phyloP scores from a whole-genome alignment of 805 yeast genomes.

The Pichia occidentalis region DNA sequence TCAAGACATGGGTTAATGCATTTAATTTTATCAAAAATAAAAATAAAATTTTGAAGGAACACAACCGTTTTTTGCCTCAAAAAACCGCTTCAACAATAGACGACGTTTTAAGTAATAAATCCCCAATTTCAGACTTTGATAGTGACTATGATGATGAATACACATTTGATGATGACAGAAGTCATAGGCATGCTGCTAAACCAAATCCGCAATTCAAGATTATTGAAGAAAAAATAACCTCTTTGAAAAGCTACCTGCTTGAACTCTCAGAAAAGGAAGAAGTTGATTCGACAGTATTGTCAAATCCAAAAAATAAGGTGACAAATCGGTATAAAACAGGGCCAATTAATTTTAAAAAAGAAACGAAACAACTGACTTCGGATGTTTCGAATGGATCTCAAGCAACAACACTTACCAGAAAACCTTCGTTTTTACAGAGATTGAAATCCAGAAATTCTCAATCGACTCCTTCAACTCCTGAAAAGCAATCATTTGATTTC shows the following conservation, averaged over 20 bases:
- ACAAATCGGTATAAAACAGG: too few species aligned
- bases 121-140: not conserved
- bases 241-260: not conserved
- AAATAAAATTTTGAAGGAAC: conserved; percentile 18
- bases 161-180: not conserved
- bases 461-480: conserved; percentile 7
- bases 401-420: conserved; percentile 1
- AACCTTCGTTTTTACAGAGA: conserved; percentile 4
- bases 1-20: conserved; percentile 78
- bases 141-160: not conserved
- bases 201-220: conserved; percentile 6
- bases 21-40: conserved; percentile 46
- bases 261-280: not conserved
- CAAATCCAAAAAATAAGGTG: too few species aligned
- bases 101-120: conserved; percentile 2
- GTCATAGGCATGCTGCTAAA: not conserved
- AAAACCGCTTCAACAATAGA: not conserved
- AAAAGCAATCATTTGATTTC: conserved; percentile 5
- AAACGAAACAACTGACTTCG: too few species aligned
- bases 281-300: not conserved
- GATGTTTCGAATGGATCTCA: not conserved
- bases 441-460: conserved; percentile 2
- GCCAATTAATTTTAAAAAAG: too few species aligned
- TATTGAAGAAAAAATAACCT: conserved; percentile 1
- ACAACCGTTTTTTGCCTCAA: too few species aligned